Percentiles rank a stretch among this genome's conserved stretches.
These are phyloP conservation scores for Bolboschoenoplectus hybrid DNA, from an alignment of 202 grass and related monocot genomes.

Conservation along the genomic window DNA sequence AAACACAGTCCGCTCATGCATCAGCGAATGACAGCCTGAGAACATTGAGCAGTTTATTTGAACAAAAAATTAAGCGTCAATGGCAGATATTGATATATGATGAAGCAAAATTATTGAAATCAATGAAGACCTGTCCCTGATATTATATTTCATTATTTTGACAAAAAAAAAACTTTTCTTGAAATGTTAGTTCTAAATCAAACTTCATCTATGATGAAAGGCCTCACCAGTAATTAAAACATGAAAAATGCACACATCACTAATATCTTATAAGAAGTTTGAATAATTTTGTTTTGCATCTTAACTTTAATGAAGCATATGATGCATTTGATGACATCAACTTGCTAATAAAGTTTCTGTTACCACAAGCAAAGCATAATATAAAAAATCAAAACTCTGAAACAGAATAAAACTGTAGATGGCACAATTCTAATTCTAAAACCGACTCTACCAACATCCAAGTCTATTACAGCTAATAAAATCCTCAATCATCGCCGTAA, in stretches of 20 bases:
- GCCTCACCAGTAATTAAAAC: neutral
- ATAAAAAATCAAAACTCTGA: neutral
- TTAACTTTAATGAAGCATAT: neutral
- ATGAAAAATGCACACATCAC: neutral
- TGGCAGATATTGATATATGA: neutral
- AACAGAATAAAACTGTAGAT: neutral
- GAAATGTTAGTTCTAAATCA: neutral
- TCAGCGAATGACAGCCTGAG: neutral
- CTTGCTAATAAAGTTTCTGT: neutral
- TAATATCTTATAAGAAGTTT: neutral
- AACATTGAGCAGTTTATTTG: conserved; percentile 9
- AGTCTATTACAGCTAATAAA: conserved; percentile 6
- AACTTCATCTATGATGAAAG: neutral
- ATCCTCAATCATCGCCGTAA: conserved; percentile 67
- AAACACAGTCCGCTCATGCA: neutral
- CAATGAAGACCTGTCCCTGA: neutral
- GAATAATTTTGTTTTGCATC: neutral
- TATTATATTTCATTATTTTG: neutral
- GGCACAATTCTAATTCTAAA: conserved; percentile 21
- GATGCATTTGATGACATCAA: neutral
- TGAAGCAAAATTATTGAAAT: too few relatives aligned
- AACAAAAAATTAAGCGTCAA: neutral
- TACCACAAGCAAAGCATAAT: neutral
- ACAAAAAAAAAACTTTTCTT: neutral
- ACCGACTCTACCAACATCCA: neutral